These are phyloP conservation scores for Suaeda aralocaspica DNA, from an alignment of 148 eudicot species.

Conservation along the genomic window DNA sequence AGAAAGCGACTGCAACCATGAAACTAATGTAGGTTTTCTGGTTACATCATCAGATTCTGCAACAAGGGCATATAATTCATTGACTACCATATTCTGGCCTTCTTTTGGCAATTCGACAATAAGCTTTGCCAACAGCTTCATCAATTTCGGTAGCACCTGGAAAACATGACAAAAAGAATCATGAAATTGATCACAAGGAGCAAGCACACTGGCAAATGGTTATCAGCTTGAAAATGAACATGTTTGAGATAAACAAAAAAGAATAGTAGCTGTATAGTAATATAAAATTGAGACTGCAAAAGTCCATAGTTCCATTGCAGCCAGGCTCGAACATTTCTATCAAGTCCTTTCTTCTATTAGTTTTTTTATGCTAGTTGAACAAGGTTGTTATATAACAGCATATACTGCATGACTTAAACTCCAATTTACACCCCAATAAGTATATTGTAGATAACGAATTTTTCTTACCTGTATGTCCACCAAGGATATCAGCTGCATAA, in stretches of 20 bases:
- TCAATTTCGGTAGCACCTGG: constrained; percentile 79
- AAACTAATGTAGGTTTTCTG: constrained; percentile 74
- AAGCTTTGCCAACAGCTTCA: constrained; percentile 74
- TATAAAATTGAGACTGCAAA: neutral
- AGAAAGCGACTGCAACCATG: constrained; percentile 88
- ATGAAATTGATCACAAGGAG: neutral
- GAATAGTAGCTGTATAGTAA: neutral
- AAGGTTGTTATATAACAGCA: neutral
- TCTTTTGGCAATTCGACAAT: constrained; percentile 51
- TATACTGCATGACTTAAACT: neutral
- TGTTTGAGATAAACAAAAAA: neutral
- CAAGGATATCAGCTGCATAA: constrained; percentile 56
- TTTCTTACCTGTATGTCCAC: constrained; percentile 76
- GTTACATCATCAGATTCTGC: constrained; percentile 96
- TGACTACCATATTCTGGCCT: constrained; percentile 60
- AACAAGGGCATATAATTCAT: constrained; percentile 65
- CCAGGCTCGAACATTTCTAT: neutral
- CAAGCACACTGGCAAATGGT: neutral
- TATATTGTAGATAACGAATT: neutral
- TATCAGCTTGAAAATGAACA: neutral
- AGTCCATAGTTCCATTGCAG: neutral
- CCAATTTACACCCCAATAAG: neutral
- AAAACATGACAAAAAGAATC: constrained; percentile 13
- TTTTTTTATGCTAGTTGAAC: neutral
- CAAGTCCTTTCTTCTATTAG: neutral